Evolutionary conservation across 1,139 yeast species (phyloP), one percentile per base, ranked within the genome.

Genomic region (Lodderomyces margitis): DNA sequence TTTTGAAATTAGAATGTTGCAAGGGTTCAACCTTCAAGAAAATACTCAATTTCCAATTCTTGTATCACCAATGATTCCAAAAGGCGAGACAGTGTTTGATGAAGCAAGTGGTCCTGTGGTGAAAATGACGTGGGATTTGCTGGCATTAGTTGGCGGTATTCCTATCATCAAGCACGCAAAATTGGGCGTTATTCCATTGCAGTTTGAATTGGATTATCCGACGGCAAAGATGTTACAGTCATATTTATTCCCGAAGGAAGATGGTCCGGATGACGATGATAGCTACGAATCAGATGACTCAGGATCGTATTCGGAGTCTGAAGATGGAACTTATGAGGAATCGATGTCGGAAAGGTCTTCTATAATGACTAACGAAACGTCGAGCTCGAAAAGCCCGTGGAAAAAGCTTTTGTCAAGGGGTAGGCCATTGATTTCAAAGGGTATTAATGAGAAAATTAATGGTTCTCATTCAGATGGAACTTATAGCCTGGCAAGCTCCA

Each of bases 61-160:
- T 32, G 63, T 91, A 25, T 68, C 83, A 0, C 91, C 92, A 2
- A 68, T 57, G 7, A 43, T 57, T 23, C 60, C 56, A 6, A 46
- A 46, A n/a, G 39, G 41, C 4, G 39, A 39, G 7, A 34, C 42
- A 9, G 32, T 39, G 3, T 48, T 47, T 9, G 40, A 41, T 6
- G 43, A 43, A 9, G 36, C 38, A 5, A 36, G 41, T 39, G 11
- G 12, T 5, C 74, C 80, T 1, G 54, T 87, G 49, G 66, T 87
- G 10, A 61, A 68, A 28, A 66, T 85, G 39, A 68, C 72, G 12
- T 89, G 97, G 97, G 74, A 78, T 7, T 72, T 83, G 75, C 68
- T 84, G 37, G 82, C 79, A 31, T 87, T 95, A 0, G 86, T 89
- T 42, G 97, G 96, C 4, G 97, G 97, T 2, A 89, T 89, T 37